These are phyloP conservation scores for Aspergillus sp. DNA, from an alignment of 2,329 filamentous ascomycete genomes.

Conservation along the genomic window DNA sequence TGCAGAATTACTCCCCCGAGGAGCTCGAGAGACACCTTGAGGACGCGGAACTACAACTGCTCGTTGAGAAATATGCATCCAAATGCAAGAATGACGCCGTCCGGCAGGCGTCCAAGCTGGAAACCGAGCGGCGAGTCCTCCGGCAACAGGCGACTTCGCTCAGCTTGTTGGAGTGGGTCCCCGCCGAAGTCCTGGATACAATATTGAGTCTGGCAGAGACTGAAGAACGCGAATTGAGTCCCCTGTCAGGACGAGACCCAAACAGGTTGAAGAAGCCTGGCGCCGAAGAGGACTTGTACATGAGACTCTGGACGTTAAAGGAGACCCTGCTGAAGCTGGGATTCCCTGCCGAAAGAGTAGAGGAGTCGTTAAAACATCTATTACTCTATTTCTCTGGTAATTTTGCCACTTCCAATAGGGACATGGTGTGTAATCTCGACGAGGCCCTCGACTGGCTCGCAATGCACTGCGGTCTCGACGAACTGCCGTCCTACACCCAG, in stretches of 20 bases:
- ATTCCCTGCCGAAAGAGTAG: constrained; percentile 64
- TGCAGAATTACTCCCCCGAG: constrained; percentile 69
- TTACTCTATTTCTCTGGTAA: constrained; percentile 66
- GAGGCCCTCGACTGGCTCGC: constrained; percentile 89
- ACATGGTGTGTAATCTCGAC: constrained; percentile 79
- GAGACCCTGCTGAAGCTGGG: constrained; percentile 67
- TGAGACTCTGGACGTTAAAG: constrained; percentile 81
- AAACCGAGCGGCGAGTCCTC: constrained; percentile 81
- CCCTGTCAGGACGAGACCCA: constrained; percentile 23
- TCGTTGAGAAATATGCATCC: constrained; percentile 78
- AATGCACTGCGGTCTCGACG: constrained; percentile 66
- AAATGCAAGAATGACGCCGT: constrained; percentile 78
- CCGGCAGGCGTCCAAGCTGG: constrained; percentile 73
- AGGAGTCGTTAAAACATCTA: constrained; percentile 64
- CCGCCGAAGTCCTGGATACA: constrained; percentile 72
- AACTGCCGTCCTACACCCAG: constrained; percentile 70
- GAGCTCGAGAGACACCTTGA: constrained; percentile 88
- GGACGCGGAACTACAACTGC: constrained; percentile 80
- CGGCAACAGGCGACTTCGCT: constrained; percentile 74
- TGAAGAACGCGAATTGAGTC: constrained; percentile 40
- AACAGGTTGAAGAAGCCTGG: constrained; percentile 39
- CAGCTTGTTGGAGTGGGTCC: constrained; percentile 75
- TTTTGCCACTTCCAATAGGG: constrained; percentile 52
- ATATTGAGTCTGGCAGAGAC: constrained; percentile 64
- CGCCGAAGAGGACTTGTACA: constrained; percentile 73